A percentile compares a stretch with the other conserved stretches of the same genome.
These are phyloP conservation scores for Barnettozyma salicaria DNA, from an alignment of 805 yeast genomes.

Conservation along the genomic window DNA sequence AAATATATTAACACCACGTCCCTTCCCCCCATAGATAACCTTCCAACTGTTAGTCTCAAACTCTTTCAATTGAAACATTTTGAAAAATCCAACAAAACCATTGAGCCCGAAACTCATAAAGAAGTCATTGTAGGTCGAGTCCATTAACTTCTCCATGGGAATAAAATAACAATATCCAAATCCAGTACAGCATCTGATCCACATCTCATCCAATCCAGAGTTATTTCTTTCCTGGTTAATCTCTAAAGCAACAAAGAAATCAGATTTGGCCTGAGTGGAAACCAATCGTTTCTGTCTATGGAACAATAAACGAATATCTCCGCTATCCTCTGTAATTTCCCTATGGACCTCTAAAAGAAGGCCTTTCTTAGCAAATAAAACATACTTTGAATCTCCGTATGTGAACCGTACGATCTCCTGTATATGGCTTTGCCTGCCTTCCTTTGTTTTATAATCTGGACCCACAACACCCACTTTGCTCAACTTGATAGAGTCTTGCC, in stretches of 20 bases:
- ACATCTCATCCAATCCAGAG: slow-evolving; percentile 2
- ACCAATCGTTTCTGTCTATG: slow-evolving; percentile 16
- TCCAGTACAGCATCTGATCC: slow-evolving; percentile 22
- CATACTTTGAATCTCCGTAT: slow-evolving; percentile 3
- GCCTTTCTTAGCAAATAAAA: slow-evolving; percentile 18
- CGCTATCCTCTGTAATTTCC: slow-evolving; percentile 10
- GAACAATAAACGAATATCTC: slow-evolving; percentile 6
- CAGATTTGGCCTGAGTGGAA: slow-evolving; percentile 17
- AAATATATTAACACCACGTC: slow-evolving; percentile 17
- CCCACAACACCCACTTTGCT: slow-evolving; percentile 8
- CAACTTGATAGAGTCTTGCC: slow-evolving; percentile 9
- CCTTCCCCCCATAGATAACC: slow-evolving; percentile 23
- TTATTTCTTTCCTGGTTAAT: slow-evolving; percentile 5
- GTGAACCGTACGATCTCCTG: slow-evolving; percentile 14
- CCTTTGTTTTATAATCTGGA: background rate
- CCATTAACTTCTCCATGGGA: slow-evolving; percentile 14
- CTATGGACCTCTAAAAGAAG: slow-evolving; percentile 13
- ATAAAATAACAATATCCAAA: slow-evolving; percentile 23
- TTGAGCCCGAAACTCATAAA: slow-evolving; percentile 23
- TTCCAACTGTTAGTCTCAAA: slow-evolving; percentile 5
- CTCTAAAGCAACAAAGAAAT: slow-evolving; percentile 19
- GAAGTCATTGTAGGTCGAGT: slow-evolving; percentile 16
- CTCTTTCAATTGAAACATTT: slow-evolving; percentile 10
- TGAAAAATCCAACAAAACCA: slow-evolving; percentile 21
- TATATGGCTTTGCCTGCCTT: slow-evolving; percentile 12